Conservation (phyloP, 192 early-diverging fungal genomes). For the Coemansia sp. region DNA sequence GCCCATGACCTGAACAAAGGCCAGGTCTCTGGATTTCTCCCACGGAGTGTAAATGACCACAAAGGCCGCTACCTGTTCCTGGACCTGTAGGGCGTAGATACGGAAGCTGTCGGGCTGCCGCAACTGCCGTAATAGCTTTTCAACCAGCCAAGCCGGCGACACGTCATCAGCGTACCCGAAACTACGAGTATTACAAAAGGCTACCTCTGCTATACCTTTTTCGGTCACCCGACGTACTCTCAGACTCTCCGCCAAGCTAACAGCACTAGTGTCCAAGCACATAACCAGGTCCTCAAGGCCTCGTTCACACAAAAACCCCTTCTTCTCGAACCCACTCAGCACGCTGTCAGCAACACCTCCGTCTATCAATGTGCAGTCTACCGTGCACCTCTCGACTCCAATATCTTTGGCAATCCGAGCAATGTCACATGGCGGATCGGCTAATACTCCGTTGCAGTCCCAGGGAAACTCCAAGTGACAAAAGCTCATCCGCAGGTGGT, state of each 20-base stretch:
- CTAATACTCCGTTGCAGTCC: conserved; percentile 24
- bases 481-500: conserved; percentile 30
- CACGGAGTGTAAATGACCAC: conserved; percentile 15
- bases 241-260: not conserved
- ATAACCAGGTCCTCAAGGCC: conserved; percentile 24
- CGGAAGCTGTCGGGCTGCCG: conserved; percentile 5
- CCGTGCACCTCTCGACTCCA: conserved; percentile 18
- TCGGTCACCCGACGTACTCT: not conserved
- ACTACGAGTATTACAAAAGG: conserved; percentile 15
- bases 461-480: conserved; percentile 43
- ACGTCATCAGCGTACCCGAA: conserved; percentile 19
- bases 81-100: not conserved
- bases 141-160: conserved; percentile 19
- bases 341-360: not conserved
- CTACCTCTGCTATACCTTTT: not conserved
- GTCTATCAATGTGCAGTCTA: conserved; percentile 28
- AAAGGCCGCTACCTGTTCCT: conserved; percentile 13
- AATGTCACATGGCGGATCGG: conserved; percentile 33
- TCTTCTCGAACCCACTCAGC: conserved; percentile 8
- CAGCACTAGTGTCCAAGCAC: not conserved
- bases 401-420: conserved; percentile 5
- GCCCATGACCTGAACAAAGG: conserved; percentile 19
- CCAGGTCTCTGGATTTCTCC: conserved; percentile 22
- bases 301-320: conserved; percentile 16
- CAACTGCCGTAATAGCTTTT: conserved; percentile 26